phyloP scores from a whole-genome alignment of 2,329 filamentous ascomycete genomes.

The Hypoxylon sp. region DNA sequence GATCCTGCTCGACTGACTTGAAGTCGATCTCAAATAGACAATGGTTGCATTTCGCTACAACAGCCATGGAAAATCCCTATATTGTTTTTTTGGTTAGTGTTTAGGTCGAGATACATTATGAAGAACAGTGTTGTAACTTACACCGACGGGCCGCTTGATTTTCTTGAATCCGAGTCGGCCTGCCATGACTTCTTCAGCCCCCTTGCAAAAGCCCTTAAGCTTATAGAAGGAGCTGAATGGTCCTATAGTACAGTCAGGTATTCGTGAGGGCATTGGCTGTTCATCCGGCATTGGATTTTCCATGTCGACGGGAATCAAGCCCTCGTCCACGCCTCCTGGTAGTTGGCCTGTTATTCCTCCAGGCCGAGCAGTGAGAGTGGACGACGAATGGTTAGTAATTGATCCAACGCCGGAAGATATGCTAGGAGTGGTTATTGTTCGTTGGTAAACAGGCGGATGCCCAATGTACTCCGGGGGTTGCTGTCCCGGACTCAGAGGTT shows the following conservation, averaged over 20 bases:
- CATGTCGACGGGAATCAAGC: slow-evolving; percentile 57
- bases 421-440: slow-evolving; percentile 21
- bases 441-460: slow-evolving; percentile 48
- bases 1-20: slow-evolving; percentile 66
- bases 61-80: slow-evolving; percentile 61
- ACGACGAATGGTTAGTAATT: slow-evolving; percentile 42
- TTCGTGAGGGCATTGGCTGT: slow-evolving; percentile 43
- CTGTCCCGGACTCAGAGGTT: slow-evolving; percentile 36
- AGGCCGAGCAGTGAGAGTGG: slow-evolving; percentile 41
- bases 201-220: slow-evolving; percentile 69
- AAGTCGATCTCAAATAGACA: slow-evolving; percentile 70
- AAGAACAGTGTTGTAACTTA: slow-evolving; percentile 43
- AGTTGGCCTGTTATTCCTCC: slow-evolving; percentile 25
- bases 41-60: slow-evolving; percentile 66
- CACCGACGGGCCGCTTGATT: slow-evolving; percentile 64
- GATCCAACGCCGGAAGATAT: slow-evolving; percentile 39
- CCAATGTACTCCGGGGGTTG: slow-evolving; percentile 46
- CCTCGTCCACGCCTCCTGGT: slow-evolving; percentile 50
- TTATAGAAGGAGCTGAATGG: slow-evolving; percentile 66
- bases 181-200: slow-evolving; percentile 65
- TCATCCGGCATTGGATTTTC: slow-evolving; percentile 46
- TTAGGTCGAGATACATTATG: neutral
- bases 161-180: slow-evolving; percentile 67
- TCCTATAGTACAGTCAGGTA: slow-evolving; percentile 61
- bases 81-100: slow-evolving; percentile 8